A percentile compares a stretch with the other conserved stretches of the same genome.
These are phyloP conservation scores for Gyrodon lividus DNA, from an alignment of 768 basidiomycete species.

Conservation along the genomic window DNA sequence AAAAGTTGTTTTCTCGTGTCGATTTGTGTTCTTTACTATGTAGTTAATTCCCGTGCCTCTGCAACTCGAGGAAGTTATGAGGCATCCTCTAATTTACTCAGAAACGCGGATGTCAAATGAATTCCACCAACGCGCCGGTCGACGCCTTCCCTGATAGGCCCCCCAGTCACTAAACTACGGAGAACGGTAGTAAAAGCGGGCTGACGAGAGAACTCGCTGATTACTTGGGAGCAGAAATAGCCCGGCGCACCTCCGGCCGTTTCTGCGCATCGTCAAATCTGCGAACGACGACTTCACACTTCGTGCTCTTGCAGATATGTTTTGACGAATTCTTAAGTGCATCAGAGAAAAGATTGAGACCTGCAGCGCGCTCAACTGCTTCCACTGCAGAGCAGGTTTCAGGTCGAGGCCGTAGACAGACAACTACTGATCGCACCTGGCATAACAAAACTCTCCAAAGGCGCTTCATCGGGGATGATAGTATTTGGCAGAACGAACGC, in stretches of 20 bases:
- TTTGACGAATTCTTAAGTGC: constrained; percentile 70
- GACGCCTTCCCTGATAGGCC: too few species aligned
- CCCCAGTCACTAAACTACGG: too few species aligned
- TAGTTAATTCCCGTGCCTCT: too few species aligned
- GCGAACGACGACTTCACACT: constrained; percentile 85
- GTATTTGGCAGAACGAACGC: constrained; percentile 97
- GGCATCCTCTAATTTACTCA: too few species aligned
- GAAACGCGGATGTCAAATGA: too few species aligned
- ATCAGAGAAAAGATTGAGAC: constrained; percentile 84
- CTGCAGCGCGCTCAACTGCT: constrained; percentile 86
- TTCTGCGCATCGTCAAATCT: constrained; percentile 91
- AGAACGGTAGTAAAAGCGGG: too few species aligned
- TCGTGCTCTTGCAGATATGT: constrained; percentile 85
- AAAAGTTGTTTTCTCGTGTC: too few species aligned
- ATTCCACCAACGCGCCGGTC: too few species aligned
- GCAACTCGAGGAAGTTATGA: too few species aligned
- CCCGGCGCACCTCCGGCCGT: constrained; percentile 49
- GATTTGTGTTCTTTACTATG: too few species aligned
- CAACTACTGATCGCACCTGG: constrained; percentile 51
- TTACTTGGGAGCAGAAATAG: constrained; percentile 44
- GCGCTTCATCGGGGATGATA: constrained; percentile 81
- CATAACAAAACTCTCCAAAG: constrained; percentile 76
- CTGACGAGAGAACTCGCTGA: too few species aligned
- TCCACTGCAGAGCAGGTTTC: constrained; percentile 58
- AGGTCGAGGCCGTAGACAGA: background rate